Conservation (phyloP, 1,284 basidiomycete species). For the Termitomyces sp. region DNA sequence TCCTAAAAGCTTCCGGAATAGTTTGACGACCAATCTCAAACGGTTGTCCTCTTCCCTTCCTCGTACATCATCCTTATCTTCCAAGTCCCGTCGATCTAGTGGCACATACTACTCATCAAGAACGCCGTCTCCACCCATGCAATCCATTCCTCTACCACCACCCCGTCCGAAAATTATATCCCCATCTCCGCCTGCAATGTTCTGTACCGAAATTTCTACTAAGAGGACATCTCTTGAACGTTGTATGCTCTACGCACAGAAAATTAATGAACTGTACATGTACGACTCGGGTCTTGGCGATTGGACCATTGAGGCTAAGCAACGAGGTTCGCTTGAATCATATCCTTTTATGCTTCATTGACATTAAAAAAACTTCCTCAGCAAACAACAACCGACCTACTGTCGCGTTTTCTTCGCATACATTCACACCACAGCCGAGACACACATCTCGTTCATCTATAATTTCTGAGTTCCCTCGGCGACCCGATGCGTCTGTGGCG, state of each 20-base stretch:
- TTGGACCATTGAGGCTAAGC: conserved; percentile 62
- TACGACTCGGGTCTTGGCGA: conserved; percentile 77
- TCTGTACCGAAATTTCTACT: conserved; percentile 61
- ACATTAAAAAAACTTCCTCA: conserved; percentile 8
- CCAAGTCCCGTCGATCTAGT: conserved; percentile 29
- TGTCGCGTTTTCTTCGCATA: conserved; percentile 17
- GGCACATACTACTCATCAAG: conserved; percentile 33
- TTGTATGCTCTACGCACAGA: conserved; percentile 71
- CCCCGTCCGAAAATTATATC: conserved; percentile 38
- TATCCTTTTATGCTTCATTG: not conserved
- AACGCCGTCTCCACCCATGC: conserved; percentile 36
- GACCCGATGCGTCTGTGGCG: conserved; percentile 68
- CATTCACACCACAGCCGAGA: conserved; percentile 44
- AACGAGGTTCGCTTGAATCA: conserved; percentile 42
- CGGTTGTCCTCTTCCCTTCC: conserved; percentile 53
- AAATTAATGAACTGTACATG: conserved; percentile 77
- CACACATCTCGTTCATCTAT: conserved; percentile 67
- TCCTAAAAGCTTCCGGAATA: conserved; percentile 44
- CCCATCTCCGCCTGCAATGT: conserved; percentile 69
- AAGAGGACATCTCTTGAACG: conserved; percentile 67
- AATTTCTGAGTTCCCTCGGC: conserved; percentile 72
- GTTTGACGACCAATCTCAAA: conserved; percentile 41
- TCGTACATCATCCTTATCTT: conserved; percentile 42
- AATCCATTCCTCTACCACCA: conserved; percentile 19
- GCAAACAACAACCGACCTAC: conserved; percentile 18